These are phyloP conservation scores for Arthonia radiata DNA, from an alignment of 495 filamentous ascomycete species.

Conservation along the genomic window DNA sequence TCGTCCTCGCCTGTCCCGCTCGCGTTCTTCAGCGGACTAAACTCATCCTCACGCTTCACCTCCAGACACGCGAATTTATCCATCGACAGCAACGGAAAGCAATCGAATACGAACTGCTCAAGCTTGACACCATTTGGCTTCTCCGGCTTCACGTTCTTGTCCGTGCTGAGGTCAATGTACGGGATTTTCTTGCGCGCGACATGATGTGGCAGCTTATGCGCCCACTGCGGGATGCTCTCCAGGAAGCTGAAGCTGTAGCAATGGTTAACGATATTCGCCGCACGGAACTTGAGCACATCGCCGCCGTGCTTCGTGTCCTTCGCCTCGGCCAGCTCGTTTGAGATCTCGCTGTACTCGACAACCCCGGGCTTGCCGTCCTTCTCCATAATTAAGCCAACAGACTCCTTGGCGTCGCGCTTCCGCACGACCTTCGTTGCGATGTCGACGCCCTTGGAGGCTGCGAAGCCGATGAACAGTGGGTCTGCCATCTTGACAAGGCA, in stretches of 20 bases:
- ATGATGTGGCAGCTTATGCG: slow-evolving; percentile 73
- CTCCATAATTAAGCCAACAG: slow-evolving; percentile 77
- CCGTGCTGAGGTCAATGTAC: slow-evolving; percentile 47
- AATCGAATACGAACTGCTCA: slow-evolving; percentile 97
- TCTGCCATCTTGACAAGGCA: slow-evolving; percentile 96
- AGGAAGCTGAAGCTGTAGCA: slow-evolving; percentile 95
- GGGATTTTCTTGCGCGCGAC: slow-evolving; percentile 98
- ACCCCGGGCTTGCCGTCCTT: slow-evolving; percentile 96
- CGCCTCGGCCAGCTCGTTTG: slow-evolving; percentile 63
- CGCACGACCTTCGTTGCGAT: slow-evolving; percentile 97
- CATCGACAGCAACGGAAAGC: slow-evolving; percentile 73
- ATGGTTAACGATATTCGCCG: slow-evolving; percentile 99
- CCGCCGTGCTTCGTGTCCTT: slow-evolving; percentile 65
- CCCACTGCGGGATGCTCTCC: slow-evolving; percentile 67
- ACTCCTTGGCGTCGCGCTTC: slow-evolving; percentile 91
- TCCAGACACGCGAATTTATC: slow-evolving; percentile 86
- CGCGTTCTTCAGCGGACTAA: slow-evolving; percentile 95
- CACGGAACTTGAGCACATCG: slow-evolving; percentile 75
- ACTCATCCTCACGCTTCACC: slow-evolving; percentile 91
- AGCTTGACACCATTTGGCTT: slow-evolving; percentile 97
- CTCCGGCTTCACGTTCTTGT: slow-evolving; percentile 60
- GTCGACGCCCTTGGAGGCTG: slow-evolving; percentile 69
- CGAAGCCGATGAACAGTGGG: slow-evolving; percentile 84
- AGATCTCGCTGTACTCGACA: slow-evolving; percentile 97
- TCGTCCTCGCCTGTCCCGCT: slow-evolving; percentile 78